Conservation (phyloP, 1,284 basidiomycete species). For the Ustilago trichophora region DNA sequence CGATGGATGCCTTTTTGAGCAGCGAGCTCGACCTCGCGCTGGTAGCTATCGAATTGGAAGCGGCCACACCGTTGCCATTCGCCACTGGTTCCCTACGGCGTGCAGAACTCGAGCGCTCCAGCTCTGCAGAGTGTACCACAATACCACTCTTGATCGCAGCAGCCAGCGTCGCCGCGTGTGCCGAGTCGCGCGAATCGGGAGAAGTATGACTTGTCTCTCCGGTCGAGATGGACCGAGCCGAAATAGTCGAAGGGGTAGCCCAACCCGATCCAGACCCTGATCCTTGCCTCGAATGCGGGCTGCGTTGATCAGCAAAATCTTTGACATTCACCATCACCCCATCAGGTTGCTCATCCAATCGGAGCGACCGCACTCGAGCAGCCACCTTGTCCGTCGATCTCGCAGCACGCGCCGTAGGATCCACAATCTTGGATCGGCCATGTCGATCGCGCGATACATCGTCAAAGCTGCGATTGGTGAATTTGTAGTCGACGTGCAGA, state of each 20-base stretch:
- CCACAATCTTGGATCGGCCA: background rate
- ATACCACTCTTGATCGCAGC: constrained; percentile 11
- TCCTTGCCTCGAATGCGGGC: constrained; percentile 6
- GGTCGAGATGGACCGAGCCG: constrained; percentile 26
- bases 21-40: constrained; percentile 11
- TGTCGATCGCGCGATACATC: constrained; percentile 3
- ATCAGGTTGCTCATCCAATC: constrained; percentile 4
- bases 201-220: constrained; percentile 30
- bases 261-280: constrained; percentile 30
- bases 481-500: constrained; percentile 25
- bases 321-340: background rate
- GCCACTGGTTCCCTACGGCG: background rate
- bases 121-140: background rate
- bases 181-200: constrained; percentile 6
- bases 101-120: constrained; percentile 1
- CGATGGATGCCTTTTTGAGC: background rate
- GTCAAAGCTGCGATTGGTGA: constrained; percentile 14
- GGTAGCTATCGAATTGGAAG: background rate
- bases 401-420: background rate
- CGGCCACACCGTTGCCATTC: background rate
- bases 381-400: constrained; percentile 5
- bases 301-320: constrained; percentile 3
- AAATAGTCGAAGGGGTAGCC: constrained; percentile 29
- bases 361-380: constrained; percentile 7
- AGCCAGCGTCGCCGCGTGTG: constrained; percentile 5